These are phyloP conservation scores for Sarocladiaceae sp. DNA, from an alignment of 2,329 filamentous ascomycete genomes.

Conservation along the genomic window DNA sequence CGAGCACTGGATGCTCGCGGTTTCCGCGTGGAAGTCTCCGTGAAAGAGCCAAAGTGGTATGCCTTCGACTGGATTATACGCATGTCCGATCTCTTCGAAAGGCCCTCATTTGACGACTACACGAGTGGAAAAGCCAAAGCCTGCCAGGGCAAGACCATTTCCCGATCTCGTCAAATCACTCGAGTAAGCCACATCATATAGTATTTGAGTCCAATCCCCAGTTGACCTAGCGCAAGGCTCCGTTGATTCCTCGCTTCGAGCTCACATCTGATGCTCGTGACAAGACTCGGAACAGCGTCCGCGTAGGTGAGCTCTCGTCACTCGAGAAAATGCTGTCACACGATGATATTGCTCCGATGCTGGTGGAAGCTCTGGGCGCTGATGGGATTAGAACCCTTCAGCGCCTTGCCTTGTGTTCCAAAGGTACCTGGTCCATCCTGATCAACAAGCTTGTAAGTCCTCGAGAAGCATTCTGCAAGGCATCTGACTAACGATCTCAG, in stretches of 20 bases:
- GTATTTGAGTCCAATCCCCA: neutral
- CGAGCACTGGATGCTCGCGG: neutral
- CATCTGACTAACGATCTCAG: neutral
- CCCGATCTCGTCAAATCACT: neutral
- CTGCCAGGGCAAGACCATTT: neutral
- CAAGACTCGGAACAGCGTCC: no score
- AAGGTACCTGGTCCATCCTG: neutral
- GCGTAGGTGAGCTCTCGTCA: no score
- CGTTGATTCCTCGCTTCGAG: neutral
- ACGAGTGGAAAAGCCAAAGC: neutral
- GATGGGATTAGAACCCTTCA: constrained; percentile 6
- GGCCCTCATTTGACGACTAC: neutral
- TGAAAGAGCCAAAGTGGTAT: neutral
- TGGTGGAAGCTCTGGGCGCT: constrained; percentile 6
- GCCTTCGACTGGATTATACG: neutral
- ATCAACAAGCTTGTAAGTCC: neutral
- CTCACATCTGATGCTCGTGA: neutral
- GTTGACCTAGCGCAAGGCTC: neutral
- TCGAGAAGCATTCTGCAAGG: no score
- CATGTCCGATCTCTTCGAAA: neutral
- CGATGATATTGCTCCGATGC: neutral
- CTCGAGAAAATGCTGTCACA: neutral
- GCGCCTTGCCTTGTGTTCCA: constrained; percentile 4
- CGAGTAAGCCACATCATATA: neutral
- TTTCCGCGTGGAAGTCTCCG: constrained; percentile 5